Evolutionary conservation across 2,329 filamentous ascomycete genomes (phyloP).

Genomic region (Aspergillus puulaauensis): DNA sequence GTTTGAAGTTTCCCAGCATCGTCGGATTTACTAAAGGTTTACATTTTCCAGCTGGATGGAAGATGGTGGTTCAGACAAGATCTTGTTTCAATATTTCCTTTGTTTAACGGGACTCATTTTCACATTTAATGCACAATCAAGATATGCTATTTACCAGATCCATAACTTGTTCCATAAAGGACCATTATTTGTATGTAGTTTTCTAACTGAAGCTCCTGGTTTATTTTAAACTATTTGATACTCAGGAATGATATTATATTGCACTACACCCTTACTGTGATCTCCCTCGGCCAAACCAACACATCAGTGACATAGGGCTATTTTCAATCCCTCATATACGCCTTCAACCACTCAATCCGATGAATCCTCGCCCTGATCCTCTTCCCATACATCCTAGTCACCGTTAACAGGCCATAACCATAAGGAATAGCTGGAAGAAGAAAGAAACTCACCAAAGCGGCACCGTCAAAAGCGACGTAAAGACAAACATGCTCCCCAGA

Average conservation of each 20-base stretch:
- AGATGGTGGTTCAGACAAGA: neutral
- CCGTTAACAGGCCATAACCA: too few relatives aligned
- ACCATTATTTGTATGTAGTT: too few relatives aligned
- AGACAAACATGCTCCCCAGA: neutral
- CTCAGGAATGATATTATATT: too few relatives aligned
- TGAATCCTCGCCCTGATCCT: neutral
- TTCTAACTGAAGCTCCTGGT: too few relatives aligned
- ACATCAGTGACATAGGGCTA: too few relatives aligned
- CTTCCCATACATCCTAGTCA: neutral
- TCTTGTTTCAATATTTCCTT: slow-evolving; percentile 1
- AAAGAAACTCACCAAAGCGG: neutral
- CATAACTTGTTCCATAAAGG: too few relatives aligned
- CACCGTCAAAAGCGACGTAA: neutral
- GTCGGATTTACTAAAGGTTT: neutral
- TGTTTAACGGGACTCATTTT: neutral
- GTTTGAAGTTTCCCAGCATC: slow-evolving; percentile 6
- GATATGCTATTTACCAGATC: too few relatives aligned
- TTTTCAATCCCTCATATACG: neutral
- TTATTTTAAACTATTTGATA: too few relatives aligned
- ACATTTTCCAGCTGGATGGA: neutral
- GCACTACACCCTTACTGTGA: too few relatives aligned
- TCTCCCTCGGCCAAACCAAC: too few relatives aligned
- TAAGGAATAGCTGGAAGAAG: neutral
- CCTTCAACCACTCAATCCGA: neutral
- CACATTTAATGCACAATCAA: too few relatives aligned